These are phyloP conservation scores for Solanum chacoense DNA, from an alignment of 305 asterid species.

Conservation along the genomic window DNA sequence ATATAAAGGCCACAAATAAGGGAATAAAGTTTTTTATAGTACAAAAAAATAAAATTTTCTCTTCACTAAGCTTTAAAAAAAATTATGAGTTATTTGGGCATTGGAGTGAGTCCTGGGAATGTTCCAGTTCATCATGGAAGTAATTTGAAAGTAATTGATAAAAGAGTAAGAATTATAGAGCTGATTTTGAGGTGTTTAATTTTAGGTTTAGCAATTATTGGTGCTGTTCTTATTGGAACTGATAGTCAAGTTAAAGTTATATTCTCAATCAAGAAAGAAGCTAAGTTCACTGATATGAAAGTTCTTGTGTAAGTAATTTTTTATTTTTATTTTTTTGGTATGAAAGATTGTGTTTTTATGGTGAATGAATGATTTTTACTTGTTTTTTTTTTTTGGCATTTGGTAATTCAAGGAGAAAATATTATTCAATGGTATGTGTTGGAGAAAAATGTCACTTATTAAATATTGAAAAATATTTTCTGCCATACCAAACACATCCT, in stretches of 20 bases:
- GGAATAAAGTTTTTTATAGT: neutral
- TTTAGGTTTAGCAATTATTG: constrained; percentile 51
- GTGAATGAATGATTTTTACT: neutral
- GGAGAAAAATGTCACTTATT: neutral
- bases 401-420: neutral
- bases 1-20: neutral
- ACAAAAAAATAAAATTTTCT: neutral
- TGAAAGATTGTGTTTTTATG: neutral
- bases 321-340: neutral
- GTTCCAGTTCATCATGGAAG: constrained; percentile 73
- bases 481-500: neutral
- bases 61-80: neutral
- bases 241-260: constrained; percentile 74
- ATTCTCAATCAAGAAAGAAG: constrained; percentile 66
- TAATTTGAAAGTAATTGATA: constrained; percentile 57
- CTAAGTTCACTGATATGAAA: constrained; percentile 86
- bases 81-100: constrained; percentile 70
- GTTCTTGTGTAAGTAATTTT: constrained; percentile 21
- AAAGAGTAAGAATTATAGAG: constrained; percentile 56
- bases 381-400: no score
- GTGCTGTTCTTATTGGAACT: constrained; percentile 65
- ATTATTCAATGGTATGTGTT: neutral
- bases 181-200: constrained; percentile 57
- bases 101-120: constrained; percentile 89
- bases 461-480: neutral